Base-by-base conservation (phyloP, 495 filamentous ascomycete genomes). In the Penicillium turbatum region DNA sequence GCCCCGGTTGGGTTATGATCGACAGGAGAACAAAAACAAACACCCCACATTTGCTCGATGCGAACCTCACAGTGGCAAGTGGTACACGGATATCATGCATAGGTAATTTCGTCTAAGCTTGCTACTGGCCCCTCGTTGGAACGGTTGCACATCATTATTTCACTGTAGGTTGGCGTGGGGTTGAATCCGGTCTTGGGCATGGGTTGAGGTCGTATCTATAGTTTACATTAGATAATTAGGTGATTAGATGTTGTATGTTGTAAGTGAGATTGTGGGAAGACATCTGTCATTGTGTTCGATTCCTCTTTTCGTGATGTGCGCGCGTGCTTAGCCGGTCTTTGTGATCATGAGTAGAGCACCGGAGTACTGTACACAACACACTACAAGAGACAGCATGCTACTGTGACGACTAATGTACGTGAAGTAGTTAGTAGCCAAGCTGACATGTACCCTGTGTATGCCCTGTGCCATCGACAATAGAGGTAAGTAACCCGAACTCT, bases 11-110 rank as follows among this genome's bases (percentile, higher is more conserved):
- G 48, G 37, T 21, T n/a, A 24, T 38, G 61, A 64, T 64, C 58
- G 61, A 55, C 61, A 64, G 58, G 61, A 57, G 61, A 61, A 57
- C 34, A 35, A 32, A 45, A 61, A 55, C 40, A 42, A 35, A 44
- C 49, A 29, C 15, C 48, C 42, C 42, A 52, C 31, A 38, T 19
- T 26, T 21, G 21, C 10, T 42, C 21, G 47, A 35, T 51, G 34
- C 34, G 42, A 40, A 45, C 46, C 48, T 34, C 47, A 30, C 15
- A 30, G 9, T 42, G 35, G 46, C 34, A 36, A 24, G 32, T 34
- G 11, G 29, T 34, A 32, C n/a, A 27, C 16, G 24, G n/a, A 13
- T 19, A 51, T 39, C n/a, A 15, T 29, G 38, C 48, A 31, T 29
- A 29, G 27, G 12, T 29, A 51, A 19, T 51, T 40, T 17, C 21